phyloP scores from a whole-genome alignment of 169 alveolate genomes.

The Cryptosporidium xiaoi region DNA sequence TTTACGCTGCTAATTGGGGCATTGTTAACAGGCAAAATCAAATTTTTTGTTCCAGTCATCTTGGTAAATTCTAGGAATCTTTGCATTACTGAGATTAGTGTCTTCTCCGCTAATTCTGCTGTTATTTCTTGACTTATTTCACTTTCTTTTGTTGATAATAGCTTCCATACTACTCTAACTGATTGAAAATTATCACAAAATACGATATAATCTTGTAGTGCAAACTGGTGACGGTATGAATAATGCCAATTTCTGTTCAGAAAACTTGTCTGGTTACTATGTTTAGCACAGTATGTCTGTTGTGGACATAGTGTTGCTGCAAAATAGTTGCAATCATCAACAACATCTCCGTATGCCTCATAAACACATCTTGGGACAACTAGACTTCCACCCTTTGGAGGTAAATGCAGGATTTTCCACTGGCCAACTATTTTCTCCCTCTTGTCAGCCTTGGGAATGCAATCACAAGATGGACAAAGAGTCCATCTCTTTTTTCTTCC shows the following conservation, averaged over 20 bases:
- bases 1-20: not conserved
- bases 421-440: conserved; percentile 72
- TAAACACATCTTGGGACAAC: conserved; percentile 73
- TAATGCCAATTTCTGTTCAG: conserved; percentile 71
- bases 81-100: conserved; percentile 66
- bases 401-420: conserved; percentile 63
- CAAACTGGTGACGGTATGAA: conserved; percentile 71
- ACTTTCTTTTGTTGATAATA: conserved; percentile 14
- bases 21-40: not conserved
- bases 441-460: conserved; percentile 71
- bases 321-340: conserved; percentile 70
- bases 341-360: conserved; percentile 74
- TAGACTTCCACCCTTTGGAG: conserved; percentile 71
- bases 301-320: conserved; percentile 74
- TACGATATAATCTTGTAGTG: conserved; percentile 65
- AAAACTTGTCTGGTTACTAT: conserved; percentile 68
- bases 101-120: conserved; percentile 62
- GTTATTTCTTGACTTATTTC: conserved; percentile 23
- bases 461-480: conserved; percentile 73
- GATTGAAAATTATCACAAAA: conserved; percentile 71
- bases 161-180: conserved; percentile 69
- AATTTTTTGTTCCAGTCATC: conserved; percentile 36
- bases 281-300: conserved; percentile 73
- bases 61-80: conserved; percentile 57
- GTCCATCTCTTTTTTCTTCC: conserved; percentile 74